Evolutionary conservation across 176 grass and related monocot species (phyloP), one percentile per base, ranked within the genome.

Genomic region (Lolium perenne): DNA sequence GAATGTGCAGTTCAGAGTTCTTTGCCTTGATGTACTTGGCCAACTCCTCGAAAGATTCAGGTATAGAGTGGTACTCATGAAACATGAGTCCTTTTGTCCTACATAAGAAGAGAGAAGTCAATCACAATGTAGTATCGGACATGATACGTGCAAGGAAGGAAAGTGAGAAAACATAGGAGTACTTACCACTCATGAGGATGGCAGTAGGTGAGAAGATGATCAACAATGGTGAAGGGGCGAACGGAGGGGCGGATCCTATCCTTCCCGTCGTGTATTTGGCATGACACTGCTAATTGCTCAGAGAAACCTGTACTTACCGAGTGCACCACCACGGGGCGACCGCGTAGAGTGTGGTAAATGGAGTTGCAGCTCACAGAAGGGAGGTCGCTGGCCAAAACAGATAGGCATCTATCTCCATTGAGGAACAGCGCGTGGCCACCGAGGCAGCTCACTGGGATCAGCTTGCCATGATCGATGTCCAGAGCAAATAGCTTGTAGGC

Each of bases 141-240:
- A 46, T 46, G 40, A 71, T 47, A 72, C n/a, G 45, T 48, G n/a
- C 70, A 73, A 73, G 6, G 43, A 73, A 73, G 4, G 12, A 23
- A 48, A 48, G 0, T 73, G 1, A 73, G 43, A 48, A 73, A 48
- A 73, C 43, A 35, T 35, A 70, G 41, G 41, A 5, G 41, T 2
- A 15, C 70, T 73, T 73, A 73, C 70, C 70, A 73, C 70, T 73
- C 20, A 48, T 23, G n/a, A 73, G 43, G 43, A 73, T 22, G 41
- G 70, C 70, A 73, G n/a, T 73, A 73, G 41, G 70, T 23, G 43
- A 73, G 70, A 73, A 73, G 70, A 46, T 73, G 70, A 22, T 73
- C 70, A 15, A 3, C 70, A 15, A 48, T 73, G 70, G 70, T 73
- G 70, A 73, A 48, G 0, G 70, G 70, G 43, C 69, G 43, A 10